Conservation (phyloP, 73 alveolate genomes). For the Symbiodinium pilosum region DNA sequence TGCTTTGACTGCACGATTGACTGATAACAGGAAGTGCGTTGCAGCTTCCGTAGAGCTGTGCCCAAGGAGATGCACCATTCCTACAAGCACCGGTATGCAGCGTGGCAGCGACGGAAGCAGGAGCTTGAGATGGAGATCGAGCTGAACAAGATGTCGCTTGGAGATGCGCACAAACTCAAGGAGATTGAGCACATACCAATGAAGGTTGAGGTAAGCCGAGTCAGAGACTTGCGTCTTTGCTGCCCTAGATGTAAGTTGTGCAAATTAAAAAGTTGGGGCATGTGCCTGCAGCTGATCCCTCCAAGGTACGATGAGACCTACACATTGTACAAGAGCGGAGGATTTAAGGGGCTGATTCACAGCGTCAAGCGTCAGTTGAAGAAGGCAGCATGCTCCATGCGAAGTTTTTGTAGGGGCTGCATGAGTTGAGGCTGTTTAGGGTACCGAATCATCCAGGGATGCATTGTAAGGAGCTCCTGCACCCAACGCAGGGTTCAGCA, state of each 20-base stretch:
- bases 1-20: not conserved
- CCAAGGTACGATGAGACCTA: too few relatives aligned
- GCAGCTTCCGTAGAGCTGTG: not conserved
- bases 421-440: too few relatives aligned
- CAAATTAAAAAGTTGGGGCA: too few relatives aligned
- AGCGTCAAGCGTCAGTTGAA: too few relatives aligned
- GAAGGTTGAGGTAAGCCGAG: conserved; percentile 16
- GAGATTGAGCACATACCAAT: conserved; percentile 2
- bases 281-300: too few relatives aligned
- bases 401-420: too few relatives aligned
- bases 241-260: not conserved
- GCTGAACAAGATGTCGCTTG: conserved; percentile 20
- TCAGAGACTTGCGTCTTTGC: not conserved
- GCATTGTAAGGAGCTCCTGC: too few relatives aligned
- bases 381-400: too few relatives aligned
- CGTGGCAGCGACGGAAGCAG: conserved; percentile 30
- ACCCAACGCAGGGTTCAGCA: too few relatives aligned
- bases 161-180: not conserved
- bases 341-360: too few relatives aligned
- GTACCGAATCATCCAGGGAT: too few relatives aligned
- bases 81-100: not conserved
- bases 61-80: conserved; percentile 9
- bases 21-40: not conserved
- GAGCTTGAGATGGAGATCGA: conserved; percentile 13
- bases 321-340: too few relatives aligned